Evolutionary conservation across 768 basidiomycete species (phyloP), one percentile per base, ranked within the genome.

Genomic region (Hortiboletus flavorubellus): DNA sequence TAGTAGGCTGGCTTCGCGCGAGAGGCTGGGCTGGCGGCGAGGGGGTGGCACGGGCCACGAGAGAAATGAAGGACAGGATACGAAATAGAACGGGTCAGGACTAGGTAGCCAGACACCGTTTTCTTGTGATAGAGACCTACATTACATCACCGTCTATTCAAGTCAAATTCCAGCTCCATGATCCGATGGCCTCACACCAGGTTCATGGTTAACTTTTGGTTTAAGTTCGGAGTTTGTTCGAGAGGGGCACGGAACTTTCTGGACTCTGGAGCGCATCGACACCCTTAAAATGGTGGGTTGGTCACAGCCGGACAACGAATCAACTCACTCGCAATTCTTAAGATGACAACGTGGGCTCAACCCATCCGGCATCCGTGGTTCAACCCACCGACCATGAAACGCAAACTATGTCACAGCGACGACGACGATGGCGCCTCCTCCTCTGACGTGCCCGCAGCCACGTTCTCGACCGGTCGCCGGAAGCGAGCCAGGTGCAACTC

Each of bases 1-100:
- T 98, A n/a, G 94, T 97, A 5, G 78, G 80, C 18, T 96, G 91
- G 91, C 73, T 98, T 50, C 77, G 82, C n/a, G 73, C 71, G 35
- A 75, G 86, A 58, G 93, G 94, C 1, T 98, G 93, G 93, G 85
- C 83, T 2, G 87, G 89, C 12, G 75, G 81, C 23, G 81, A 78
- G n/a, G 89, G 89, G 5, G 78, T 87, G 8, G 78, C 74, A 61
- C 78, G 86, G 37, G 91, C 88, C 12, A 84, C 83, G 44, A 55
- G 61, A 51, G 75, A 75, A 46, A 67, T 76, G 63, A 68, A 70
- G 50, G 75, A 75, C 46, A 74, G 66, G 53, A 65, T 73, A 48
- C 62, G 59, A 29, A 55, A 33, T 15, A 60, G 68, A 54, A 65
- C 66, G 39, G 61, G 51, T 14, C 59, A 61, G 8, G 65, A 65